These are phyloP conservation scores for Oryza meridionalis DNA, from an alignment of 176 grass and related monocot genomes.

Conservation along the genomic window DNA sequence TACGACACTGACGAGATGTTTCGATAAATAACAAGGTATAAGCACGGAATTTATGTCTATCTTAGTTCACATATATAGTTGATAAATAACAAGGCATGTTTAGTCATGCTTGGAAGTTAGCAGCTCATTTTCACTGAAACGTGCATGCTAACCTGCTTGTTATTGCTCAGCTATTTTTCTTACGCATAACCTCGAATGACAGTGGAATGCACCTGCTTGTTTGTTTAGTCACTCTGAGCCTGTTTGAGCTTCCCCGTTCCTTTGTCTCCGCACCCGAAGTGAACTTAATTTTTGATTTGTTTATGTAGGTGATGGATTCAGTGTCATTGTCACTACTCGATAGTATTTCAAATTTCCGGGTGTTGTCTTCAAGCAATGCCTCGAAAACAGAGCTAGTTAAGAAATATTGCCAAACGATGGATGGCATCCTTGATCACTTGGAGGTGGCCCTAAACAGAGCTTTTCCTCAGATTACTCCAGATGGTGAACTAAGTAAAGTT, in stretches of 20 bases:
- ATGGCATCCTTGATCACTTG: constrained; percentile 39
- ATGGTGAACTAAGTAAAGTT: constrained; percentile 39
- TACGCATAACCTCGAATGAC: background rate
- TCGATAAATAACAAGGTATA: background rate
- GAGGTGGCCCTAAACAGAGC: constrained; percentile 40
- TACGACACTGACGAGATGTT: background rate
- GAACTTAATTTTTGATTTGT: background rate
- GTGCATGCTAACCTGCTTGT: background rate
- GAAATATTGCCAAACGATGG: constrained; percentile 48
- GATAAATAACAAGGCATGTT: background rate
- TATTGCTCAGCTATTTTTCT: background rate
- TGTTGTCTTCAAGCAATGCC: constrained; percentile 35
- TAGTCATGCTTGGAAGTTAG: background rate
- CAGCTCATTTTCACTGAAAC: background rate
- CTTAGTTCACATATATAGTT: background rate
- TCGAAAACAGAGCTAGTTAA: constrained; percentile 41
- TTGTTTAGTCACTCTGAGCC: background rate
- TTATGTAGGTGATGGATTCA: constrained; percentile 48
- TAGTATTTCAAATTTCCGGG: constrained; percentile 49
- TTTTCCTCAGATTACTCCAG: constrained; percentile 36
- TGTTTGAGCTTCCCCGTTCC: background rate
- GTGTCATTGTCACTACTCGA: constrained; percentile 39
- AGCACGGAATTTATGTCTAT: too few species aligned
- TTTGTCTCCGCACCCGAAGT: constrained; percentile 15
- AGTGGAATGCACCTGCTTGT: background rate